Evolutionary conservation across 1,284 basidiomycete species (phyloP), one percentile per base, ranked within the genome.

Genomic region (Puccinia horiana): DNA sequence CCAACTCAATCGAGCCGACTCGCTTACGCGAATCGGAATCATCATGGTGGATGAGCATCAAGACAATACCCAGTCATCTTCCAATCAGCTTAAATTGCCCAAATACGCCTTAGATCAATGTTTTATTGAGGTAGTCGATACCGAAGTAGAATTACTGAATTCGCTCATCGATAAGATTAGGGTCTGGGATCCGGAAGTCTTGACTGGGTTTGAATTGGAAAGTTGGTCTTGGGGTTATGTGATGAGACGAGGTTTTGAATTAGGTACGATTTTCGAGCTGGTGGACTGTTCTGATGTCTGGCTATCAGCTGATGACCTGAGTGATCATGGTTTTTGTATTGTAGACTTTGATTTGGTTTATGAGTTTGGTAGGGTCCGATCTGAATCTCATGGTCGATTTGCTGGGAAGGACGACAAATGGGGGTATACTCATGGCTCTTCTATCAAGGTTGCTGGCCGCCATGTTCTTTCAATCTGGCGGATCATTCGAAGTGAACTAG

Each of bases 381-480:
- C 40, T 11, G 72, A 81, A 47, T 93, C 11, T 84, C 91, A 89
- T 72, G 88, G 86, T 81, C 88, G 76, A 85, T 86, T 56, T 85
- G 86, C 44, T 85, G 86, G 26, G 86, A 86, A 81, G 18, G 89
- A 88, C 32, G 91, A 93, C 84, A 90, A 91, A 83, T 98, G 95
- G 92, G 91, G 91, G 20, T 88, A 90, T 79, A 90, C 91, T 79
- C 93, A 93, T 83, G 92, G 92, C 0, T 93, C 95, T 0, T 93
- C 92, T 0, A 92, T 99, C 86, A 92, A 92, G 84, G 91, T 96
- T 52, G 89, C 90, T 14, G 96, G 96, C 0, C 90, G 96, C 12
- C 95, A 98, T 86, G 92, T 96, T 47, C 89, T 99, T 73, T 97
- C 98, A 84, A 88, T 95, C 18, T 98, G 95, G 96, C 90, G 95